Base-by-base conservation (phyloP, 345 rosid genomes). In the Alliaria petiolata region DNA sequence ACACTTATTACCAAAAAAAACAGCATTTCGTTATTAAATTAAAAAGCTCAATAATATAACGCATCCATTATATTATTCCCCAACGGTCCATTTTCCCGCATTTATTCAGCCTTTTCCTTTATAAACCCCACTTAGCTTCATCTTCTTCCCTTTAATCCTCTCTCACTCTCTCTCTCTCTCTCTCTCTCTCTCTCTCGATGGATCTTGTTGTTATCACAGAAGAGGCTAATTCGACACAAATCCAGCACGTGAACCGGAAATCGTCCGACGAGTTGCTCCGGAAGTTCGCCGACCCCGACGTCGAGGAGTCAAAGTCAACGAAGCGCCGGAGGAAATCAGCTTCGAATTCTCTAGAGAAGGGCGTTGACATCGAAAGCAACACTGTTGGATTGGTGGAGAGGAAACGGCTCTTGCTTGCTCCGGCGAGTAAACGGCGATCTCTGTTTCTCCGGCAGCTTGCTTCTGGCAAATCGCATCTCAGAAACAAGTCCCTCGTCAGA, bases 241-340 rank as follows among this genome's bases (percentile, higher is more conserved):
- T 85, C 78, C 92, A 89, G 19, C 90, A 83, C 9, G 91, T 93
- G 1, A 86, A 73, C 76, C 82, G 83, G 73, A 93, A 83, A 52
- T 87, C 95, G 8, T 93, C 97, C 0, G 96, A 91, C 42, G 95
- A 88, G 78, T 62, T 95, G 74, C 93, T 91, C n/a, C 78, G 87
- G 34, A 95, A 95, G 59, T 95, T 95, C 62, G 83, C 96, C 0
- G 90, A 86, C 1, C 81, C 80, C 4, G 86, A 72, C 3, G 81
- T 54, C 3, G 81, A 39, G 13, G 79, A 75, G 5, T 65, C 54
- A 12, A 70, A 51, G 20, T 26, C 72, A 22, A 63, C 69, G 0
- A 67, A 72, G 78, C 75, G 86, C 63, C 72, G 81, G 53, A 83
- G 70, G 65, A 81, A 67, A 67, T 33, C 72, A 49, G 47, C 61